A percentile compares a stretch with the other conserved stretches of the same genome.
Evolutionary conservation across 257 asterid species (phyloP).

Genomic region (Solanum phureja): DNA sequence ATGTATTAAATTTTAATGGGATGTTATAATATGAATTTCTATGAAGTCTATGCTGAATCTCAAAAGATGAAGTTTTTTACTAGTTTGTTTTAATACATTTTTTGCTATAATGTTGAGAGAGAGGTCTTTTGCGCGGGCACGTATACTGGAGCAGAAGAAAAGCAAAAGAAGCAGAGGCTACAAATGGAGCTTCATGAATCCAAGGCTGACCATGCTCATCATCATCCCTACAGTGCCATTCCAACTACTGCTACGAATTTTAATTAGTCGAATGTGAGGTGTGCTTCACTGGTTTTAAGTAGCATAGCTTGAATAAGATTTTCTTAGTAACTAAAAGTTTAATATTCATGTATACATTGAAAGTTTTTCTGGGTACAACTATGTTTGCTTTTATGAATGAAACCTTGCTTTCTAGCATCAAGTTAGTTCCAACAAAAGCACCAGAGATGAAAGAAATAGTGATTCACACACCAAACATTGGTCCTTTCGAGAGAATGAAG

Average conservation of each 20-base stretch:
- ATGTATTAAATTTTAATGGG: too few species aligned
- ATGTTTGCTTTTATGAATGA: background rate
- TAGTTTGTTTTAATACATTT: too few species aligned
- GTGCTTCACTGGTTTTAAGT: too few species aligned
- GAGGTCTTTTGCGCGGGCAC: too few species aligned
- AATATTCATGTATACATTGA: background rate
- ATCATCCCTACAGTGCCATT: too few species aligned
- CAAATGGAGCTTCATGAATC: too few species aligned
- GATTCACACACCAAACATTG: background rate
- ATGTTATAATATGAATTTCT: too few species aligned
- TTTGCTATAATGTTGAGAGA: background rate
- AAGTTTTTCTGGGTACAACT: background rate
- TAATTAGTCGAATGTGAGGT: too few species aligned
- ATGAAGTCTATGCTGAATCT: too few species aligned
- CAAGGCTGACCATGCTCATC: too few species aligned
- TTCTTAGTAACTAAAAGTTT: background rate
- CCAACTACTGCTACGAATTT: too few species aligned
- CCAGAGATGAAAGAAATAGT: background rate
- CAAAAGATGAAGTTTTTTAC: too few species aligned
- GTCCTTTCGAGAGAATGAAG: background rate
- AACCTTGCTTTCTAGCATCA: background rate
- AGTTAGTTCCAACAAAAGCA: background rate
- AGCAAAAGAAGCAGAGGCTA: constrained; percentile 48
- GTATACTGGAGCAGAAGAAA: constrained; percentile 15
- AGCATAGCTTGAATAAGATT: background rate